Evolutionary conservation across 192 early-diverging fungal genomes (phyloP), one percentile per base, ranked within the genome.

Genomic region (Coemansia sp.): DNA sequence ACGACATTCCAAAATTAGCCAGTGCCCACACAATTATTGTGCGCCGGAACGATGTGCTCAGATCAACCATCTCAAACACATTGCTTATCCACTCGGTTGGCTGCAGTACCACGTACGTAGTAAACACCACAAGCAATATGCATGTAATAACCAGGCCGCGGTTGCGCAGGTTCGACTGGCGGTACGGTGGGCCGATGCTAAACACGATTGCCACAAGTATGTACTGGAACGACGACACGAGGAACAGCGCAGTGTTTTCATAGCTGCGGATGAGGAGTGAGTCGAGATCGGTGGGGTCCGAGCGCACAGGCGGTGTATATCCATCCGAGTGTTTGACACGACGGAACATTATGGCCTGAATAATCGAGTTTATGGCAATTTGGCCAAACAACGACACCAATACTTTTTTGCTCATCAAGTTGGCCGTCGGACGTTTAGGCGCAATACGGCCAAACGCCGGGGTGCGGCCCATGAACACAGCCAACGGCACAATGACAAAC

Each of bases 171-270:
- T 97, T 89, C 7, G 89, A 85, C 68, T 93, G 87, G 61, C 95
- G 90, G 71, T 95, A 99, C 0, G 96, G 98, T 42, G 92, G 91
- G 0, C 98, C 98, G n/a, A 93, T 93, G 72, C 90, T 93, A 69
- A 97, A 96, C 22, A 95, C 92, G 38, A 92, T 84, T 0, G 94
- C 96, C 2, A 91, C 87, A 7, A 93, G 68, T 23, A 98, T 80
- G 71, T 99, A 99, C 81, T 98, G 96, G 76, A 88, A 99, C 48
- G 90, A 92, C 17, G 91, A 93, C 3, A 91, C 46, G 62, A 96
- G 60, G 75, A 99, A 99, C 60, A 99, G 81, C 6, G 86, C 89
- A 12, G 93, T 93, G 72, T 98, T 96, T 69, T 99, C 98, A 65
- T 83, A 92, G 68, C 91, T 90, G 26, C 69, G 57, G 57, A 94